Conservation (phyloP, 1,284 basidiomycete genomes). For the Calocybe gambosa region DNA sequence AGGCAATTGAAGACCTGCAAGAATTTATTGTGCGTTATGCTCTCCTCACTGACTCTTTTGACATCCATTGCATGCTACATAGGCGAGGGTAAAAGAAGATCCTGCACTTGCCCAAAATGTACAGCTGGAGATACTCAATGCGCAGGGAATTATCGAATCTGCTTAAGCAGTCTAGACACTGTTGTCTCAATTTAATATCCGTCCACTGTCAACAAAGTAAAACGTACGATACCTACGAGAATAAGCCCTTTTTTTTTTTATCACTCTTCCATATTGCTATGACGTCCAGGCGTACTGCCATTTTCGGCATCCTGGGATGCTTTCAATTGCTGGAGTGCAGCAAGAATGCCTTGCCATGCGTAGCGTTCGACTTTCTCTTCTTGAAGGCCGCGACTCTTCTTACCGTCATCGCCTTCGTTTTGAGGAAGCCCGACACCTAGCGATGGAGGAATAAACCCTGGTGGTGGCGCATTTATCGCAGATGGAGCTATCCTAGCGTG, state of each 20-base stretch:
- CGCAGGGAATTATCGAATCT: constrained; percentile 30
- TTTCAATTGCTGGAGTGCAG: constrained; percentile 58
- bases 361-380: constrained; percentile 70
- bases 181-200: neutral
- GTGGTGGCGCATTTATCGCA: constrained; percentile 69
- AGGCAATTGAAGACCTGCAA: constrained; percentile 57
- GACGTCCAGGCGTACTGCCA: constrained; percentile 3
- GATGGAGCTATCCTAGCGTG: constrained; percentile 79
- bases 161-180: neutral
- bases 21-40: constrained; percentile 60
- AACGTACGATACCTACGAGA: neutral
- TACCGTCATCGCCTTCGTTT: constrained; percentile 29
- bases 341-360: constrained; percentile 69
- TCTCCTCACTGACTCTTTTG: neutral
- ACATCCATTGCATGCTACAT: neutral
- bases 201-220: neutral
- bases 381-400: constrained; percentile 57
- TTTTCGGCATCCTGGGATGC: constrained; percentile 30
- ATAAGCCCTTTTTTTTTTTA: neutral
- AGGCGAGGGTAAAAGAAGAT: constrained; percentile 47
- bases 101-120: constrained; percentile 43
- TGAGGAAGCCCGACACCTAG: constrained; percentile 67
- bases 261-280: constrained; percentile 13
- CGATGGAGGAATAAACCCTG: constrained; percentile 65
- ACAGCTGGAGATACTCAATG: constrained; percentile 50